Evolutionary conservation across 345 rosid genomes (phyloP), one percentile per base, ranked within the genome.

Genomic region (Euphorbia peplus): DNA sequence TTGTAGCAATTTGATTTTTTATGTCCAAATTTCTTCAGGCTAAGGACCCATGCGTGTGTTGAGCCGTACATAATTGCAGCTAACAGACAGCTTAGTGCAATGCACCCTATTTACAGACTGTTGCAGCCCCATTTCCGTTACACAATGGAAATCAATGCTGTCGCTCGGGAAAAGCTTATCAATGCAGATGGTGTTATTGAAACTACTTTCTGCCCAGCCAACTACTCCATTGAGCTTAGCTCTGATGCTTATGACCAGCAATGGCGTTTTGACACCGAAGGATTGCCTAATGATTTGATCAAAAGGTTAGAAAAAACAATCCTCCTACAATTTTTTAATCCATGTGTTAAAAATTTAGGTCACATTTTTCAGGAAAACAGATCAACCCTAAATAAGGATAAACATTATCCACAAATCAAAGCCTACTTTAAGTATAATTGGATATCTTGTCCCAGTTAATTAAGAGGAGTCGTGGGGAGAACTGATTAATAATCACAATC

Each of bases 61-160:
- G 97, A 91, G 48, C 97, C 97, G 3, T 91, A 83, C 70, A 81
- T 88, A 70, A 88, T 87, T 64, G 90, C 92, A 0, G 77, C 88
- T 10, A 81, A 84, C 46, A 74, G 97, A 53, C 95, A 88, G 59
- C 83, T 88, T 2, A 91, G 95, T 42, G 81, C 67, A 0, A 78
- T 88, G 89, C 95, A 91, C 74, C 95, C 95, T 0, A 85, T 90
- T 54, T 79, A 82, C 44, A 72, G 82, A 67, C 73, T 87, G 48
- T 30, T 91, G 69, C 83, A 68, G 39, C 97, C 97, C 5, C 92
- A 91, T 78, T 87, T 88, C 70, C 80, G 92, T 18, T 91, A 87
- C 83, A 88, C 97, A 44, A 84, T 91, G 85, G 85, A 85, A 76
- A 86, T 88, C 73, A 91, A 91, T 71, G 86, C 90, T 8, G 72